Percentiles rank a stretch among this genome's conserved stretches.
Evolutionary conservation across 495 filamentous ascomycete species (phyloP).

Genomic region (Choiromyces venosus): DNA sequence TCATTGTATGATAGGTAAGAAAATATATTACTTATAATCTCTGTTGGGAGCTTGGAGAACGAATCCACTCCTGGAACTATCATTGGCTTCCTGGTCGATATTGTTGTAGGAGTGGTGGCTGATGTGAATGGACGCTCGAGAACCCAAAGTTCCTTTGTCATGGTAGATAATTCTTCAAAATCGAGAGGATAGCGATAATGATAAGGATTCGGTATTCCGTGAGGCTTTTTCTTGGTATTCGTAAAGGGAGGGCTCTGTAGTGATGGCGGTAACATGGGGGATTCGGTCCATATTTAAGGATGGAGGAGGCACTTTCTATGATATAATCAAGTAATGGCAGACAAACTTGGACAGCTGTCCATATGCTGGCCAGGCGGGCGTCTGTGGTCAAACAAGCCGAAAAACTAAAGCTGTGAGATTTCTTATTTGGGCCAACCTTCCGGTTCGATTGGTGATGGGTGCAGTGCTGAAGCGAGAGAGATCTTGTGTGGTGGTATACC

Average conservation of each 20-base stretch:
- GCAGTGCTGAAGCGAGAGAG: background rate
- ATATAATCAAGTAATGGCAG: background rate
- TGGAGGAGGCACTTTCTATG: background rate
- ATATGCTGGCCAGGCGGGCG: background rate
- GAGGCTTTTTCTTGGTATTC: background rate
- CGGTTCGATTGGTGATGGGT: background rate
- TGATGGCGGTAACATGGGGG: background rate
- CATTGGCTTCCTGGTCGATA: background rate
- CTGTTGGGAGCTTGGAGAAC: conserved; percentile 35
- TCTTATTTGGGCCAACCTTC: background rate
- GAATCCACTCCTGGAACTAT: conserved; percentile 13
- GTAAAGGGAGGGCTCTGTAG: background rate
- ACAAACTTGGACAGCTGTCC: background rate
- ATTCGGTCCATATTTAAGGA: background rate
- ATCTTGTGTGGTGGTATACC: background rate
- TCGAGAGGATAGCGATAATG: background rate
- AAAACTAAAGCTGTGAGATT: background rate
- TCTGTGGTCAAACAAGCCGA: background rate
- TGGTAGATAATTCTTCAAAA: background rate
- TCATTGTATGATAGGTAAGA: conserved; percentile 33
- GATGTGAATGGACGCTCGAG: background rate
- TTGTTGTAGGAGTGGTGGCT: background rate
- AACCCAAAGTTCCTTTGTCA: background rate
- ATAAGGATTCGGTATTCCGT: background rate
- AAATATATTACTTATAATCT: conserved; percentile 37